These are phyloP conservation scores for Solanum boliviense DNA, from an alignment of 257 asterid species.

Conservation along the genomic window DNA sequence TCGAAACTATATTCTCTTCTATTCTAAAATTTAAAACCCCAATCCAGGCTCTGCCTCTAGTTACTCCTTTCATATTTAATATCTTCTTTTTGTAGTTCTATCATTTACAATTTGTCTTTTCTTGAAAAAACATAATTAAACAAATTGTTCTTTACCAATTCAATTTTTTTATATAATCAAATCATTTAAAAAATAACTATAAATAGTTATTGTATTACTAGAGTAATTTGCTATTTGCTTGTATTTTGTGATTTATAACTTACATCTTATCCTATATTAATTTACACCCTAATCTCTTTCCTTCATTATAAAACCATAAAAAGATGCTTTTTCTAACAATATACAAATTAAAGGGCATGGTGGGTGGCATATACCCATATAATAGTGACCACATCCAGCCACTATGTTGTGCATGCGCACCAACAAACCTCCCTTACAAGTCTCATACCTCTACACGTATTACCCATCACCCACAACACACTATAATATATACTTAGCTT, in stretches of 20 bases:
- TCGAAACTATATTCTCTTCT: too few species aligned
- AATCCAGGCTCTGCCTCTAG: too few species aligned
- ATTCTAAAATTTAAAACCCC: too few species aligned
- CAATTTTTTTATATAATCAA: not conserved
- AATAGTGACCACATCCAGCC: constrained; percentile 27
- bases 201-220: not conserved
- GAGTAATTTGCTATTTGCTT: not conserved
- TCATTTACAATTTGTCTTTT: too few species aligned
- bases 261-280: not conserved
- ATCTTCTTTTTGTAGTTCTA: too few species aligned
- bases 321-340: not conserved
- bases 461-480: not conserved
- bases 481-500: not conserved
- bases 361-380: constrained; percentile 44
- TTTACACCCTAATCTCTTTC: not conserved
- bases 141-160: too few species aligned
- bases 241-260: not conserved
- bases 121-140: too few species aligned
- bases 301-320: not conserved
- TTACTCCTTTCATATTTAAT: too few species aligned
- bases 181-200: not conserved
- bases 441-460: constrained; percentile 49
- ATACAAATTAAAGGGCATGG: not conserved
- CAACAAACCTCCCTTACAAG: constrained; percentile 38
- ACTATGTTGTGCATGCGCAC: not conserved